Percentiles rank a stretch among this genome's conserved stretches.
phyloP scores from a whole-genome alignment of 129 eudicot genomes.

The Deinandra increscens region DNA sequence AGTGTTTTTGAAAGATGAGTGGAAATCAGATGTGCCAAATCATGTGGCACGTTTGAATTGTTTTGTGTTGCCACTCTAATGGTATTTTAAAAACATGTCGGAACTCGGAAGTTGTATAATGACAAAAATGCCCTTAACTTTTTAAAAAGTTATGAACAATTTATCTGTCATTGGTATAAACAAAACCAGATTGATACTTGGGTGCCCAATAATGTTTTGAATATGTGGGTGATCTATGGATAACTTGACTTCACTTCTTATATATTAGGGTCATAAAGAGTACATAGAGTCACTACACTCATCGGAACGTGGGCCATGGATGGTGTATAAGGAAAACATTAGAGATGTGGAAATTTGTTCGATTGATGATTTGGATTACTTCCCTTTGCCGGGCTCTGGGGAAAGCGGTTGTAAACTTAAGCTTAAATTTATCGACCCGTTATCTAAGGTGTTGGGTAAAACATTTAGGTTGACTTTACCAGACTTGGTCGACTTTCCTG shows the following conservation, averaged over 20 bases:
- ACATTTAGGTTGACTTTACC: constrained; percentile 65
- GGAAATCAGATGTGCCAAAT: too few relatives aligned
- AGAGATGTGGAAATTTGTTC: constrained; percentile 67
- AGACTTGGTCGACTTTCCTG: constrained; percentile 60
- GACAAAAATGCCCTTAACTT: background rate
- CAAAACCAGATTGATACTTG: too few relatives aligned
- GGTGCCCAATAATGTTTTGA: too few relatives aligned
- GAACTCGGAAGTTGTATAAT: background rate
- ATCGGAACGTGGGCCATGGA: constrained; percentile 54
- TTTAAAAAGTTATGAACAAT: too few relatives aligned
- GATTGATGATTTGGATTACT: constrained; percentile 54
- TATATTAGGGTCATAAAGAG: constrained; percentile 76
- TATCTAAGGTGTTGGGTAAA: constrained; percentile 36
- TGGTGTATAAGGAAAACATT: constrained; percentile 28
- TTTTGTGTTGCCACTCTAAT: too few relatives aligned
- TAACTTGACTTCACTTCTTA: background rate
- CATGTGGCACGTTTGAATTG: too few relatives aligned
- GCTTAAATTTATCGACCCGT: constrained; percentile 58
- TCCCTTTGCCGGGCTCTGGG: constrained; percentile 64
- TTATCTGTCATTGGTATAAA: background rate
- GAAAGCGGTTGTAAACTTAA: constrained; percentile 75
- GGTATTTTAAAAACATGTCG: too few relatives aligned
- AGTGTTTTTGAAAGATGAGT: too few relatives aligned
- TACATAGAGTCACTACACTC: constrained; percentile 30
- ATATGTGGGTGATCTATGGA: too few relatives aligned